These are phyloP conservation scores for Xylaria sp. DNA, from an alignment of 2,329 filamentous ascomycete genomes.

Conservation along the genomic window DNA sequence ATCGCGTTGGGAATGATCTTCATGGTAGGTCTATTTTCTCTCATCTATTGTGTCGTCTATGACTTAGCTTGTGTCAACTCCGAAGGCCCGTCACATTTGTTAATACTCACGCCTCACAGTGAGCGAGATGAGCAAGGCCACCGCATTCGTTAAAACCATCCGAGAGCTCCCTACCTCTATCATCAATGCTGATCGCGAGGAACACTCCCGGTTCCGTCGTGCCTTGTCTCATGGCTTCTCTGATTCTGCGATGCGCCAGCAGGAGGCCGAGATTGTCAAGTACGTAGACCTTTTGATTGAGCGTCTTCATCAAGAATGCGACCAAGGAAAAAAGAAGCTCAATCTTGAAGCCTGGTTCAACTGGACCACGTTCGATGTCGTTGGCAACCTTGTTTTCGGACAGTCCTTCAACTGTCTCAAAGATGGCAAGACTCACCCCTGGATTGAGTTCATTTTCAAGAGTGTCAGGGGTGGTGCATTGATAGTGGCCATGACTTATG, in stretches of 20 bases:
- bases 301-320: slow-evolving; percentile 51
- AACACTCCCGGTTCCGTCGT: slow-evolving; percentile 46
- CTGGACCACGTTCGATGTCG: slow-evolving; percentile 47
- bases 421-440: slow-evolving; percentile 47
- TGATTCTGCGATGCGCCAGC: slow-evolving; percentile 45
- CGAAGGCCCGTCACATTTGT: background rate
- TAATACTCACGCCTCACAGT: slow-evolving; percentile 18
- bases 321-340: slow-evolving; percentile 39
- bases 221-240: slow-evolving; percentile 49
- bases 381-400: slow-evolving; percentile 53
- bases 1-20: slow-evolving; percentile 43
- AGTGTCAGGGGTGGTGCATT: slow-evolving; percentile 44
- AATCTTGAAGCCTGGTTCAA: slow-evolving; percentile 54
- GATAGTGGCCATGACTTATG: slow-evolving; percentile 38
- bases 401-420: slow-evolving; percentile 55
- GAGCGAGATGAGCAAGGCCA: slow-evolving; percentile 44
- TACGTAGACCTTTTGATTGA: slow-evolving; percentile 56
- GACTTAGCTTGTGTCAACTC: background rate
- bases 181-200: slow-evolving; percentile 47
- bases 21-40: slow-evolving; percentile 22
- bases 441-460: slow-evolving; percentile 49
- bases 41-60: background rate
- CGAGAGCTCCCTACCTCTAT: slow-evolving; percentile 41
- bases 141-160: slow-evolving; percentile 35
- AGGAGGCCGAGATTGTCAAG: slow-evolving; percentile 49